Conservation (phyloP, 2,329 filamentous ascomycete genomes). For the Claviceps maximensis region DNA sequence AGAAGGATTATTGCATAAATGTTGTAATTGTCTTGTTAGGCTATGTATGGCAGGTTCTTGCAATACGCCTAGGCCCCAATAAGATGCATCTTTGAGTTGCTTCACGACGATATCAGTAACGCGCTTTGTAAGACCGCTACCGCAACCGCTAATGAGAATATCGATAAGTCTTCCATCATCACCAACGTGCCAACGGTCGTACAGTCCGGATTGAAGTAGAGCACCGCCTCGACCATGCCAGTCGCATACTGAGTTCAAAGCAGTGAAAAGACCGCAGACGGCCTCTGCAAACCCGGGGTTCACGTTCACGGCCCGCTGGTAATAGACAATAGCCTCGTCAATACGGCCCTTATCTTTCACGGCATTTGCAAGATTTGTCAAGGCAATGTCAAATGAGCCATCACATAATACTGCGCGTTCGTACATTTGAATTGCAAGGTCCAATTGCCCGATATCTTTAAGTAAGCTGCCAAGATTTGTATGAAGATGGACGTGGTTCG, state of each 20-base stretch:
- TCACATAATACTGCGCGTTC: constrained; percentile 88
- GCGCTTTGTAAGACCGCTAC: constrained; percentile 73
- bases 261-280: constrained; percentile 88
- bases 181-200: constrained; percentile 90
- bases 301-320: constrained; percentile 76
- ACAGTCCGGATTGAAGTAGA: constrained; percentile 54
- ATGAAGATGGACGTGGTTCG: constrained; percentile 86
- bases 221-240: constrained; percentile 87
- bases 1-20: constrained; percentile 23
- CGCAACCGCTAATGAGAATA: constrained; percentile 43
- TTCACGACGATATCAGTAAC: constrained; percentile 85
- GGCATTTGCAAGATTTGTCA: constrained; percentile 93
- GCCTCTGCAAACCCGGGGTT: constrained; percentile 95
- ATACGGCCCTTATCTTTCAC: constrained; percentile 94
- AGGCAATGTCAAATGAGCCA: constrained; percentile 86
- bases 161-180: constrained; percentile 72
- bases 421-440: constrained; percentile 91
- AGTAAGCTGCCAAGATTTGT: constrained; percentile 91
- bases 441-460: constrained; percentile 90
- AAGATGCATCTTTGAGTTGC: constrained; percentile 73
- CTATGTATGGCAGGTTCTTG: constrained; percentile 38
- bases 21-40: constrained; percentile 33
- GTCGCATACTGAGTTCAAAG: constrained; percentile 89
- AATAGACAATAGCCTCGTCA: constrained; percentile 82
- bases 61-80: constrained; percentile 68